These are phyloP conservation scores for Colletotrichum cordylinicola DNA, from an alignment of 2,329 filamentous ascomycete genomes.

Conservation along the genomic window DNA sequence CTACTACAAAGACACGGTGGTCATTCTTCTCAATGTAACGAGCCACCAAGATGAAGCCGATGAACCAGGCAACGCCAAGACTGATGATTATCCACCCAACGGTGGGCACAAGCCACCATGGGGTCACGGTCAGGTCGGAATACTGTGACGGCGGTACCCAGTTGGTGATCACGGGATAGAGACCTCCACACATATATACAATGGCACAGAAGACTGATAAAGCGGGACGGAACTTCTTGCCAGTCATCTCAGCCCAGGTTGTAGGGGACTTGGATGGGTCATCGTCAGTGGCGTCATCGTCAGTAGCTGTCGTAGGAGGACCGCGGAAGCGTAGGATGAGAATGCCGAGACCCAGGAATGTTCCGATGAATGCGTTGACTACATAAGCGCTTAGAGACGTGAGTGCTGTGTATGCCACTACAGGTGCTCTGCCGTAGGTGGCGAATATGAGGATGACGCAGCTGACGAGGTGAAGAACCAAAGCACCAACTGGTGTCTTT, in stretches of 20 bases:
- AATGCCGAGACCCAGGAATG: constrained; percentile 38
- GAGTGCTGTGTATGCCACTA: constrained; percentile 35
- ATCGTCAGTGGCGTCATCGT: neutral
- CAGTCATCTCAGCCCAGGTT: constrained; percentile 38
- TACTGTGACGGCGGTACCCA: constrained; percentile 32
- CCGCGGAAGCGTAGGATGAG: constrained; percentile 38
- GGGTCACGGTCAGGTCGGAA: neutral
- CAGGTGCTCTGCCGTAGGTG: constrained; percentile 30
- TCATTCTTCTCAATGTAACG: constrained; percentile 31
- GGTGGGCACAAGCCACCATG: constrained; percentile 37
- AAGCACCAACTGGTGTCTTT: constrained; percentile 39
- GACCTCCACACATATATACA: constrained; percentile 35
- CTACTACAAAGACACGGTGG: constrained; percentile 37
- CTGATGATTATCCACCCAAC: constrained; percentile 35
- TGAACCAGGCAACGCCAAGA: constrained; percentile 34
- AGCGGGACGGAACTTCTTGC: constrained; percentile 32
- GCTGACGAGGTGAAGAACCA: constrained; percentile 37
- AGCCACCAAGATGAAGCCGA: constrained; percentile 37
- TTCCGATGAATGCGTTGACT: constrained; percentile 39
- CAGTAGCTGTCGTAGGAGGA: constrained; percentile 29
- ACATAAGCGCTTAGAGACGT: constrained; percentile 37
- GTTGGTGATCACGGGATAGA: constrained; percentile 36
- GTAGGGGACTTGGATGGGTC: constrained; percentile 17
- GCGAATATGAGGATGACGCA: constrained; percentile 40
- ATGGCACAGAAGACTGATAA: constrained; percentile 35